Conservation (phyloP, 2,329 filamentous ascomycete species). For the Ascosphaera acerosa region DNA sequence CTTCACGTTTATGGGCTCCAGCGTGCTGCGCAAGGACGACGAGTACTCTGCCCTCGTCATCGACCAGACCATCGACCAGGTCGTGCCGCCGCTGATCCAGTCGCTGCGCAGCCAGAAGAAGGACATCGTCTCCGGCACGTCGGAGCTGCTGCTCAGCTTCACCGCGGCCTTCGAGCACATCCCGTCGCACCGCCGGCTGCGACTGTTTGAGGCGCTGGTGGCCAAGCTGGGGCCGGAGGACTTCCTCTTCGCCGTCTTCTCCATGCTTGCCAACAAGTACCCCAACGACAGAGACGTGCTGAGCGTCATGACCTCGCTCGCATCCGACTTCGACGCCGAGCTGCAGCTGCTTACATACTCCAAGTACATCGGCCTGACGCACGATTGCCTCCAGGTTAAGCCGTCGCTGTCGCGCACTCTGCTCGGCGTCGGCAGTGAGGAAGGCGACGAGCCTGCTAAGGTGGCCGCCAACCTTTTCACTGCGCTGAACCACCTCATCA, state of each 20-base stretch:
- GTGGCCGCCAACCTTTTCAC: constrained; percentile 19
- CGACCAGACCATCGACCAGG: constrained; percentile 78
- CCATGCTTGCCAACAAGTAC: constrained; percentile 79
- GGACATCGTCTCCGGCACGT: constrained; percentile 54
- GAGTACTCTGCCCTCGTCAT: constrained; percentile 95
- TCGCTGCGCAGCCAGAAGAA: constrained; percentile 58
- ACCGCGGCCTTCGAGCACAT: constrained; percentile 93
- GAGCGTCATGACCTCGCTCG: constrained; percentile 49
- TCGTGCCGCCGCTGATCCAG: constrained; percentile 72
- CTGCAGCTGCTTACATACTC: constrained; percentile 52
- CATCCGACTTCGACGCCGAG: constrained; percentile 44
- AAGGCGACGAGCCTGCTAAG: constrained; percentile 22
- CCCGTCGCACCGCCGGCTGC: constrained; percentile 57
- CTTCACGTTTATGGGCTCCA: constrained; percentile 93
- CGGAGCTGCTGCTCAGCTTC: constrained; percentile 83
- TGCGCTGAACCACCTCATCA: constrained; percentile 16
- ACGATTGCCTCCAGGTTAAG: constrained; percentile 51
- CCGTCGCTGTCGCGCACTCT: constrained; percentile 47
- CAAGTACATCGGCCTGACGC: constrained; percentile 48
- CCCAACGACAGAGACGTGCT: constrained; percentile 47
- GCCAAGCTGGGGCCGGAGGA: constrained; percentile 66
- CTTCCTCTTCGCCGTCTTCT: constrained; percentile 65
- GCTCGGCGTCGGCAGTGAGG: constrained; percentile 31
- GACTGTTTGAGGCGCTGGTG: constrained; percentile 62
- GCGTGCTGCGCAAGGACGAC: constrained; percentile 73